Evolutionary conservation across 2,329 filamentous ascomycete species (phyloP).

Genomic region (Penicillium sp.): DNA sequence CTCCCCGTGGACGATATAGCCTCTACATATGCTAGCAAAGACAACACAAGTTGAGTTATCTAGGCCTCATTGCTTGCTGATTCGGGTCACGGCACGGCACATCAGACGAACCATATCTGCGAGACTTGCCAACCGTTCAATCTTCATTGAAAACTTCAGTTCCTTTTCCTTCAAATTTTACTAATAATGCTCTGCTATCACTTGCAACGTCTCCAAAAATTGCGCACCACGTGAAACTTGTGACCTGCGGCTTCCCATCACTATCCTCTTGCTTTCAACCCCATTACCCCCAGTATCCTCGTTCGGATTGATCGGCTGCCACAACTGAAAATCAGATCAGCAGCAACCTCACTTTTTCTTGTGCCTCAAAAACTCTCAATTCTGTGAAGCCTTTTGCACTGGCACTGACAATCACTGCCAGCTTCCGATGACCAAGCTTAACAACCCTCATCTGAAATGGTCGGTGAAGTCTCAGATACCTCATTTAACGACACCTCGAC

Average conservation of each 20-base stretch:
- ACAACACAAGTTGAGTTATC: no score
- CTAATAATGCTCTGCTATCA: no score
- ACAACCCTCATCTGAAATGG: not conserved
- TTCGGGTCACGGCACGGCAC: not conserved
- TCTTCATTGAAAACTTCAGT: no score
- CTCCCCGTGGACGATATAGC: not conserved
- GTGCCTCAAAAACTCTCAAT: not conserved
- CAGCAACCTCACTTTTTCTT: not conserved
- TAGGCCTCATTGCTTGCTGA: not conserved
- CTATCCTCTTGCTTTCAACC: not conserved
- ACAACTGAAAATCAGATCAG: not conserved
- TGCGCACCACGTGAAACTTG: no score
- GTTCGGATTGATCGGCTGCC: not conserved
- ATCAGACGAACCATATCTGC: not conserved
- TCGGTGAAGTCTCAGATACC: not conserved
- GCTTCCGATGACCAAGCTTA: not conserved
- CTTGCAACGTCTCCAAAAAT: not conserved
- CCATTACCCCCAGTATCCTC: no score
- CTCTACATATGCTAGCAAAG: not conserved
- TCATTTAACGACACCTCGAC: not conserved
- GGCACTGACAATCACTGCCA: not conserved
- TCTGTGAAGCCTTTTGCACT: not conserved
- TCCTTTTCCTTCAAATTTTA: not conserved
- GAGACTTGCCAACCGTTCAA: not conserved
- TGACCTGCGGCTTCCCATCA: not conserved